These are phyloP conservation scores for Chlorella variabilis DNA, from an alignment of 163 green algal genomes.

Conservation along the genomic window DNA sequence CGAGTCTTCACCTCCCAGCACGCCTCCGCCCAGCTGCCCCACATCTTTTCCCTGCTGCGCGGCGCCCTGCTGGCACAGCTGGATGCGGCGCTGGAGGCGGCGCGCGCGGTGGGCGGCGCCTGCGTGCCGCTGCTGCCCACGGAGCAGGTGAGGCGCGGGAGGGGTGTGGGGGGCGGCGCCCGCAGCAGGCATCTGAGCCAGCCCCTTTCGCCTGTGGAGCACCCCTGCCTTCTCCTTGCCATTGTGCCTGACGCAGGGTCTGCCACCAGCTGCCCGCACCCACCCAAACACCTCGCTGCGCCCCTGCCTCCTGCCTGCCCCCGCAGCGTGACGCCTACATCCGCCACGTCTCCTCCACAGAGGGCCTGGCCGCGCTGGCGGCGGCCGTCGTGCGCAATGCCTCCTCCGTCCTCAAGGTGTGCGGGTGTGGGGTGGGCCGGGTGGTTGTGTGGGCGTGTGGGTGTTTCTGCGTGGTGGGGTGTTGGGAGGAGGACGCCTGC, in stretches of 20 bases:
- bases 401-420: conserved; percentile 58
- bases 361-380: conserved; percentile 73
- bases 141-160: conserved; percentile 1
- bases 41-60: conserved; percentile 34
- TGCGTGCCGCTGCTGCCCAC: conserved; percentile 66
- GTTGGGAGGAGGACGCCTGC: background rate
- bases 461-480: background rate
- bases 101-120: conserved; percentile 42
- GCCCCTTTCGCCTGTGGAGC: too few species aligned
- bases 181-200: too few species aligned
- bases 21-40: conserved; percentile 2
- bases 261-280: too few species aligned
- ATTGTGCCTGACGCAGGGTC: too few species aligned
- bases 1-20: conserved; percentile 60
- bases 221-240: too few species aligned
- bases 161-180: background rate
- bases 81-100: conserved; percentile 47
- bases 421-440: background rate
- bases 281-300: too few species aligned
- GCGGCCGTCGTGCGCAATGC: conserved; percentile 74
- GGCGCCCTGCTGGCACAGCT: conserved; percentile 41
- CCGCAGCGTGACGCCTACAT: conserved; percentile 64
- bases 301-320: too few species aligned
- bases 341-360: conserved; percentile 56
- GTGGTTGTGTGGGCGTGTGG: background rate